Conservation (phyloP, 805 yeast species). For the Candida insectalens region DNA sequence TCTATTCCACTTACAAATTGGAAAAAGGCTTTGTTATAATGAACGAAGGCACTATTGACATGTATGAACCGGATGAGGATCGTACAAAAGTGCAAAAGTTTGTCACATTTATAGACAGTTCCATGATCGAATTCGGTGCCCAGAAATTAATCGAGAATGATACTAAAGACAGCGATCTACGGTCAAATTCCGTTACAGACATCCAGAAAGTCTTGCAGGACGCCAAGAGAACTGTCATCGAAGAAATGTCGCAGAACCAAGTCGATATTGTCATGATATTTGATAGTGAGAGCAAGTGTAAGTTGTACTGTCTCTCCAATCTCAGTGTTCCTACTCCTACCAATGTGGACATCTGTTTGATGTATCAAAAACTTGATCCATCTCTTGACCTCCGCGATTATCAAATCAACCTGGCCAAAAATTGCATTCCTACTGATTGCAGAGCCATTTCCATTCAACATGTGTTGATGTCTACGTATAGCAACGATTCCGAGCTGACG, state of each 20-base stretch:
- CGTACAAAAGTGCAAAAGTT: slow-evolving; percentile 11
- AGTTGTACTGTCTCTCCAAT: slow-evolving; percentile 39
- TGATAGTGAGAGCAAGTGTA: slow-evolving; percentile 30
- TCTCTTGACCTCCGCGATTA: slow-evolving; percentile 9
- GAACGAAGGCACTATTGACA: slow-evolving; percentile 42
- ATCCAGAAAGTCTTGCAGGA: too few relatives aligned
- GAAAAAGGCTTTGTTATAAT: slow-evolving; percentile 48
- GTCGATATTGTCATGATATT: slow-evolving; percentile 33
- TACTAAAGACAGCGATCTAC: slow-evolving; percentile 2
- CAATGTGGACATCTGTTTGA: slow-evolving; percentile 30
- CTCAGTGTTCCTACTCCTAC: slow-evolving; percentile 38
- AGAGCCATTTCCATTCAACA: slow-evolving; percentile 17
- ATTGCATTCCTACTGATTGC: slow-evolving; percentile 23
- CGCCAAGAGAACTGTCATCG: not conserved
- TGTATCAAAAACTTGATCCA: slow-evolving; percentile 18
- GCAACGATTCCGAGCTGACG: slow-evolving; percentile 21
- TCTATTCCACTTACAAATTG: slow-evolving; percentile 60
- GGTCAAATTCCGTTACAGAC: too few relatives aligned
- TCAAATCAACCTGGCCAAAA: slow-evolving; percentile 13
- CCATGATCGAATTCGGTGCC: slow-evolving; percentile 22
- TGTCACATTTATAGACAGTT: slow-evolving; percentile 29
- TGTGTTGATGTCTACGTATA: slow-evolving; percentile 11
- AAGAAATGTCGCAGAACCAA: slow-evolving; percentile 17
- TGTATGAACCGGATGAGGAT: slow-evolving; percentile 10
- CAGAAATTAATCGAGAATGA: slow-evolving; percentile 5